A percentile compares a stretch with the other conserved stretches of the same genome.
These are phyloP conservation scores for Eucalyptus grandis DNA, from an alignment of 345 rosid genomes.

Conservation along the genomic window DNA sequence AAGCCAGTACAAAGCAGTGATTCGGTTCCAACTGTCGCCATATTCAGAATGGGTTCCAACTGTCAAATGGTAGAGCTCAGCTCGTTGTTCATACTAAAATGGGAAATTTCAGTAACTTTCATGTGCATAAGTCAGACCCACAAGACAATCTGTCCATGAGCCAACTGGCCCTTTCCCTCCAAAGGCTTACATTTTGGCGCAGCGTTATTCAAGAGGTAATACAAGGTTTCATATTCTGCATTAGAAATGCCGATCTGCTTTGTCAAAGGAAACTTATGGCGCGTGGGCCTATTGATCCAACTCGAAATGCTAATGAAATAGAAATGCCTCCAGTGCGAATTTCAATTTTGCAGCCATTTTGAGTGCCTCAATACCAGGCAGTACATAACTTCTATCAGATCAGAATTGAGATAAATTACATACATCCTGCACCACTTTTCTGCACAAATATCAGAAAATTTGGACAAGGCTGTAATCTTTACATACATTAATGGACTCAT, in stretches of 20 bases:
- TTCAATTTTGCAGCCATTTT: not conserved
- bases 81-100: not conserved
- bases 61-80: not conserved
- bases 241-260: not conserved
- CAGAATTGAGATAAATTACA: not conserved
- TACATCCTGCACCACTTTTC: not conserved
- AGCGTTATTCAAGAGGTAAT: not conserved
- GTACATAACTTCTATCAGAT: not conserved
- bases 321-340: not conserved
- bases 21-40: not conserved
- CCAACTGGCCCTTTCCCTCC: not conserved
- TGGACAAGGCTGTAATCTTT: not conserved
- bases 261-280: not conserved
- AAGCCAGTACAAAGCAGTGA: not conserved
- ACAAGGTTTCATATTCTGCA: not conserved
- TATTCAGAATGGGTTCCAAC: not conserved
- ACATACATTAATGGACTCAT: not conserved
- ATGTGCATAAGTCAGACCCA: not conserved
- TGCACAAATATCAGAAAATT: not conserved
- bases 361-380: not conserved
- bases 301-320: not conserved
- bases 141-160: not conserved
- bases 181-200: not conserved
- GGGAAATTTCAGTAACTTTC: not conserved
- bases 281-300: not conserved